Conservation (phyloP, 2,329 filamentous ascomycete species). For the Harringtonia lauricola region DNA sequence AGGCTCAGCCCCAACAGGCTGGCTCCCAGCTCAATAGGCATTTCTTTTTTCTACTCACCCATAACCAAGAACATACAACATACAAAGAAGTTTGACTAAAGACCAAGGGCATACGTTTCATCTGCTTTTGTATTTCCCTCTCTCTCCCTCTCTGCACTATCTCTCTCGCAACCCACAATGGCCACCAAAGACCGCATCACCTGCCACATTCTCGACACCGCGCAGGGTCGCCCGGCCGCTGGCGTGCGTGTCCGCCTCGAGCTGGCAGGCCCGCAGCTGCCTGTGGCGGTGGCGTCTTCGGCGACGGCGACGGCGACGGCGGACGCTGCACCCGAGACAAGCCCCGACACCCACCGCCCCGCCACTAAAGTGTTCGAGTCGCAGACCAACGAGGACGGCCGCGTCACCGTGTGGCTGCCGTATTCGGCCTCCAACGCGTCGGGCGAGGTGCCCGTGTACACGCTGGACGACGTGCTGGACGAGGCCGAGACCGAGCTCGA, state of each 20-base stretch:
- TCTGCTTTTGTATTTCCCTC: background rate
- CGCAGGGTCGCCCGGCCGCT: slow-evolving; percentile 57
- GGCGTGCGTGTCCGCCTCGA: slow-evolving; percentile 57
- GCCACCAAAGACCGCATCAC: slow-evolving; percentile 58
- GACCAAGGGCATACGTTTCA: no score
- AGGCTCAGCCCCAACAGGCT: no score
- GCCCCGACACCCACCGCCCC: slow-evolving; percentile 20
- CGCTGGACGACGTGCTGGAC: slow-evolving; percentile 43
- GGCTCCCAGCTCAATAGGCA: no score
- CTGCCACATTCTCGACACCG: slow-evolving; percentile 79
- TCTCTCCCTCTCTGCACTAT: background rate
- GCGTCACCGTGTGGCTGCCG: slow-evolving; percentile 58
- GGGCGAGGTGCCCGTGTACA: slow-evolving; percentile 47
- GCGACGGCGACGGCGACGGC: slow-evolving; percentile 15
- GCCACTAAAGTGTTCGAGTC: slow-evolving; percentile 45
- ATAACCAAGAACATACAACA: no score
- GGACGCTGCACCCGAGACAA: slow-evolving; percentile 3
- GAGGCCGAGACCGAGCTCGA: slow-evolving; percentile 20
- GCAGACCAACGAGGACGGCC: slow-evolving; percentile 66
- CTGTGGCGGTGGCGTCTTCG: slow-evolving; percentile 13
- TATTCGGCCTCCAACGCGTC: slow-evolving; percentile 37
- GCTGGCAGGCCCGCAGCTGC: slow-evolving; percentile 17
- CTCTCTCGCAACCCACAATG: background rate
- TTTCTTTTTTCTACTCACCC: no score
- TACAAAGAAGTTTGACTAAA: no score